Evolutionary conservation across 2,329 filamentous ascomycete genomes (phyloP).

Genomic region (Dichotomopilus funicola): DNA sequence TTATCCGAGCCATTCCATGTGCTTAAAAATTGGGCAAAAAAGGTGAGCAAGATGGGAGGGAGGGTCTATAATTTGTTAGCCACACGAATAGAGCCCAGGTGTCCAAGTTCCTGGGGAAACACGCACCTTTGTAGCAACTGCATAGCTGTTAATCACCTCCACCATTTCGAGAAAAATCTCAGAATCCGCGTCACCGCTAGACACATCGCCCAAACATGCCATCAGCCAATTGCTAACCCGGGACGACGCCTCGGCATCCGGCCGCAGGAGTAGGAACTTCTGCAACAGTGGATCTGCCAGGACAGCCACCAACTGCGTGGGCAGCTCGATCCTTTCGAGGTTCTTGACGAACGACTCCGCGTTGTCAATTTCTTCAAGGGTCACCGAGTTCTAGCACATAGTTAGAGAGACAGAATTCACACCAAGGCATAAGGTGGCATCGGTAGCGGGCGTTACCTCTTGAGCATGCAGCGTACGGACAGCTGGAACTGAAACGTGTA

Average conservation of each 20-base stretch:
- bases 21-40: slow-evolving; percentile 47
- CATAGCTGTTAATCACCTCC: slow-evolving; percentile 50
- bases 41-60: slow-evolving; percentile 42
- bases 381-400: slow-evolving; percentile 48
- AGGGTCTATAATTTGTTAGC: slow-evolving; percentile 34
- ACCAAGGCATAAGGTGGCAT: no score
- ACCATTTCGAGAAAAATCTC: slow-evolving; percentile 48
- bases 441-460: slow-evolving; percentile 42
- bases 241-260: slow-evolving; percentile 44
- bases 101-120: not conserved
- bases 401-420: slow-evolving; percentile 14
- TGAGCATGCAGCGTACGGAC: slow-evolving; percentile 69
- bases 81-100: not conserved
- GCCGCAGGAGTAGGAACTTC: slow-evolving; percentile 63
- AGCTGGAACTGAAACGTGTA: slow-evolving; percentile 52
- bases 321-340: slow-evolving; percentile 71
- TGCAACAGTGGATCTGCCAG: slow-evolving; percentile 71
- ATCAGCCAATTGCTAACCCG: slow-evolving; percentile 55
- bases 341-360: slow-evolving; percentile 63
- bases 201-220: slow-evolving; percentile 49
- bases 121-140: slow-evolving; percentile 48
- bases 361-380: slow-evolving; percentile 71
- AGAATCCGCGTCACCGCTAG: slow-evolving; percentile 44
- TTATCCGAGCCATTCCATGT: slow-evolving; percentile 57
- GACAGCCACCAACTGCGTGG: slow-evolving; percentile 73